Evolutionary conservation across 768 basidiomycete species (phyloP).

Genomic region (Mycena albidolilacea): DNA sequence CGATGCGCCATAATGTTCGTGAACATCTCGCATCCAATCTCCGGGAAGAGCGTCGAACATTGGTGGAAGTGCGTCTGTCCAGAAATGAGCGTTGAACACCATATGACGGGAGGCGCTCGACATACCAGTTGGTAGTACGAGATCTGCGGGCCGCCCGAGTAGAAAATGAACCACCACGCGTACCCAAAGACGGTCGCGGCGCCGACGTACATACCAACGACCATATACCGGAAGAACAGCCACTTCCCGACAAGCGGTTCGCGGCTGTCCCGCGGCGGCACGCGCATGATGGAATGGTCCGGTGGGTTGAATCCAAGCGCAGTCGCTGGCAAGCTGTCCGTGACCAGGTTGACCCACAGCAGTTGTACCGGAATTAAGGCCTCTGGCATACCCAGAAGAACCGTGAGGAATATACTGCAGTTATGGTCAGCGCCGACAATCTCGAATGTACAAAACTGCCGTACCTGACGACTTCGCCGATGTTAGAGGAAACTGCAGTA

Average conservation of each 20-base stretch:
- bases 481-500: constrained; percentile 88
- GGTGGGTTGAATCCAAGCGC: constrained; percentile 98
- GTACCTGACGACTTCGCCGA: constrained; percentile 93
- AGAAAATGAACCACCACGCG: constrained; percentile 99
- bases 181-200: constrained; percentile 97
- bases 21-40: constrained; percentile 97
- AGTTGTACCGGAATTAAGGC: constrained; percentile 98
- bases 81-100: background rate
- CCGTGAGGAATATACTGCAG: constrained; percentile 92
- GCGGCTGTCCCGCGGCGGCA: constrained; percentile 90
- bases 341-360: constrained; percentile 98
- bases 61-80: constrained; percentile 95
- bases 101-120: constrained; percentile 38
- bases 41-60: constrained; percentile 85
- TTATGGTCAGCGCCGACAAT: constrained; percentile 42
- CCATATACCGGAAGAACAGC: constrained; percentile 96
- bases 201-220: constrained; percentile 95
- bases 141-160: constrained; percentile 92
- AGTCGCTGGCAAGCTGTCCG: constrained; percentile 96
- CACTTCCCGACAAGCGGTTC: constrained; percentile 94
- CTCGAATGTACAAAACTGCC: background rate
- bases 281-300: constrained; percentile 96
- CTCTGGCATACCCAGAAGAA: constrained; percentile 99
- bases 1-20: constrained; percentile 86
- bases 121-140: constrained; percentile 92